phyloP scores from a whole-genome alignment of 2,329 filamentous ascomycete species.

The Pyrenophora teres region DNA sequence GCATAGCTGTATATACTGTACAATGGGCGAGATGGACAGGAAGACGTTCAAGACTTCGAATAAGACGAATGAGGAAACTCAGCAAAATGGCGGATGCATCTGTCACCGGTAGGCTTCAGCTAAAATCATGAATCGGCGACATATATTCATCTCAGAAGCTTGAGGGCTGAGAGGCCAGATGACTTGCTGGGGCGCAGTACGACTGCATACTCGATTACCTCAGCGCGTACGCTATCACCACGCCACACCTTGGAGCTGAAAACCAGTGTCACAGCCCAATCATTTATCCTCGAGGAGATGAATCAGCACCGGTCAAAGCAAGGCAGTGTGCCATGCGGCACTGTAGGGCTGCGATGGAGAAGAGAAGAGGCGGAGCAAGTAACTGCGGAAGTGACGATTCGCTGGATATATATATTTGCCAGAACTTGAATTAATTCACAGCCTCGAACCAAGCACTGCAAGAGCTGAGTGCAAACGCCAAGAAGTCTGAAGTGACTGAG shows the following conservation, averaged over 20 bases:
- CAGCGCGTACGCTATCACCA: not conserved
- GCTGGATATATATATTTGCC: too few species aligned
- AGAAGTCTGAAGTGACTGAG: constrained; percentile 4
- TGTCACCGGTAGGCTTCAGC: too few species aligned
- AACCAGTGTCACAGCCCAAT: not conserved
- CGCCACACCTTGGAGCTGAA: not conserved
- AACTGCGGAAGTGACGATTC: not conserved
- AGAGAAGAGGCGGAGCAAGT: too few species aligned
- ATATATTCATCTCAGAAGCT: not conserved
- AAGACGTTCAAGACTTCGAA: not conserved
- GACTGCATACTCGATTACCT: not conserved
- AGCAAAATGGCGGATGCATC: too few species aligned
- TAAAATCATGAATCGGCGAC: not conserved
- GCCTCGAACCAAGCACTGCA: too few species aligned
- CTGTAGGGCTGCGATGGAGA: too few species aligned
- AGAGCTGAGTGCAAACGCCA: not conserved
- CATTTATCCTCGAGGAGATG: not conserved
- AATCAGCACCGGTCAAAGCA: not conserved
- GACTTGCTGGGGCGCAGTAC: not conserved
- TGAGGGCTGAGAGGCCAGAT: not conserved
- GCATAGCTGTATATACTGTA: too few species aligned
- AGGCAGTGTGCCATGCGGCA: too few species aligned
- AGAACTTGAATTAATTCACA: too few species aligned
- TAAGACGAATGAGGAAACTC: not conserved
- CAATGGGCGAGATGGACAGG: too few species aligned